Conservation (phyloP, 371 early-diverging fungal genomes). For the Blastocladiella emersonii region DNA sequence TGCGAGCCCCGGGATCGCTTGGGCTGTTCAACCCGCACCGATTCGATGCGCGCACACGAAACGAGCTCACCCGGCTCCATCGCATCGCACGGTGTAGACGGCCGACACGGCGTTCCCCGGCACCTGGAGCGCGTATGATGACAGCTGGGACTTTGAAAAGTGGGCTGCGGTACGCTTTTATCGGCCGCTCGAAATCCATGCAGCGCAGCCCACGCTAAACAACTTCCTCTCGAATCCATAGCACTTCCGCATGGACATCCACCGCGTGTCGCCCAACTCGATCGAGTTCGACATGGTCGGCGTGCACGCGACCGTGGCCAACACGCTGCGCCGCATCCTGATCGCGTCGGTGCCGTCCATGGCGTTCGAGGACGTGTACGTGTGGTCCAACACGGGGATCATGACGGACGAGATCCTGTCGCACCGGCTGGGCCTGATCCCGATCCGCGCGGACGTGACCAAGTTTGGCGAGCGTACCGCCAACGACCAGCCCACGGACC, state of each 20-base stretch:
- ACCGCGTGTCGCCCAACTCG: constrained; percentile 11
- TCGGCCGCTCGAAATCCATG: background rate
- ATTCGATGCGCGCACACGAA: too few species aligned
- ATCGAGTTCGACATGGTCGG: constrained; percentile 93
- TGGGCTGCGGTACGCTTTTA: constrained; percentile 24
- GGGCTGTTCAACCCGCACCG: too few species aligned
- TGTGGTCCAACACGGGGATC: constrained; percentile 87
- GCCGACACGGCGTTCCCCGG: constrained; percentile 26
- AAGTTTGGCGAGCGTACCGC: constrained; percentile 53
- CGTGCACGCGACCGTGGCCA: constrained; percentile 86
- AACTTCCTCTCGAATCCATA: constrained; percentile 8
- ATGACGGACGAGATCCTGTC: constrained; percentile 96
- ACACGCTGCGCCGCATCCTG: constrained; percentile 89
- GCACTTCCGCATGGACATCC: constrained; percentile 29
- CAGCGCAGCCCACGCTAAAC: background rate
- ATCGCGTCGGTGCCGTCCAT: constrained; percentile 94
- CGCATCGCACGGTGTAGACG: constrained; percentile 12
- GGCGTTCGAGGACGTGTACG: constrained; percentile 94
- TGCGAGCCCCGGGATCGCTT: too few species aligned
- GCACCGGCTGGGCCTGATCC: constrained; percentile 95
- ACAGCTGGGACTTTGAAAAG: constrained; percentile 22
- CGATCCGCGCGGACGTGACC: constrained; percentile 76
- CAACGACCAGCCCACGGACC: constrained; percentile 66
- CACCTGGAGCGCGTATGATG: constrained; percentile 17
- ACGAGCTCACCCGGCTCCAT: background rate